A percentile compares a stretch with the other conserved stretches of the same genome.
These are phyloP conservation scores for Daphne laureola DNA, from an alignment of 441 rosid genomes.

Conservation along the genomic window DNA sequence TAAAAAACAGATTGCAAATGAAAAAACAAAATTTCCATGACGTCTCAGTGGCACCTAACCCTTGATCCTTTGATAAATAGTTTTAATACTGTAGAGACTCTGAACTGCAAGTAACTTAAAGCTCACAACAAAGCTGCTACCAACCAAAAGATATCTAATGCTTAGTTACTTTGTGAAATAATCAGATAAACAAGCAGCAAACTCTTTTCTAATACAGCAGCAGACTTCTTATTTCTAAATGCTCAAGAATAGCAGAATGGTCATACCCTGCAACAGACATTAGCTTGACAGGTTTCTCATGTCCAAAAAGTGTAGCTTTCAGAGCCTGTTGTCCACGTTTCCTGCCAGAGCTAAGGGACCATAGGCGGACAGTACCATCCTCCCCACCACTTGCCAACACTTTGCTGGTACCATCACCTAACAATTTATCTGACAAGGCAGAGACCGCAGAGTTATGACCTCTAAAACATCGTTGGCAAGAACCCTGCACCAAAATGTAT, in stretches of 20 bases:
- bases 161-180: too few relatives aligned
- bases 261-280: conserved; percentile 61
- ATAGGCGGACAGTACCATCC: conserved; percentile 61
- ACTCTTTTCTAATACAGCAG: too few relatives aligned
- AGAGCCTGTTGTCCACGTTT: conserved; percentile 48
- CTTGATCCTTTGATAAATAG: too few relatives aligned
- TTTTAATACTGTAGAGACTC: too few relatives aligned
- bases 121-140: too few relatives aligned
- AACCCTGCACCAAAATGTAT: conserved; percentile 30
- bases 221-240: too few relatives aligned
- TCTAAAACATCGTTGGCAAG: conserved; percentile 48
- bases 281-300: conserved; percentile 45
- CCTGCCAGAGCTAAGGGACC: conserved; percentile 55
- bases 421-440: conserved; percentile 49
- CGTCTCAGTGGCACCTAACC: too few relatives aligned
- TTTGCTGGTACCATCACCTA: conserved; percentile 37
- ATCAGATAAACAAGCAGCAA: too few relatives aligned
- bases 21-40: too few relatives aligned
- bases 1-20: conserved; percentile 4
- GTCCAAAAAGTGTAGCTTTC: conserved; percentile 58
- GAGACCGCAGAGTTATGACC: conserved; percentile 56
- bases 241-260: not conserved
- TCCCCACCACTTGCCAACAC: conserved; percentile 70
- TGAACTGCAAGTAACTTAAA: too few relatives aligned
- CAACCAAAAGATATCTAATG: too few relatives aligned